Evolutionary conservation across 169 alveolate species (phyloP).

Genomic region (Perkinsus chesapeaki): DNA sequence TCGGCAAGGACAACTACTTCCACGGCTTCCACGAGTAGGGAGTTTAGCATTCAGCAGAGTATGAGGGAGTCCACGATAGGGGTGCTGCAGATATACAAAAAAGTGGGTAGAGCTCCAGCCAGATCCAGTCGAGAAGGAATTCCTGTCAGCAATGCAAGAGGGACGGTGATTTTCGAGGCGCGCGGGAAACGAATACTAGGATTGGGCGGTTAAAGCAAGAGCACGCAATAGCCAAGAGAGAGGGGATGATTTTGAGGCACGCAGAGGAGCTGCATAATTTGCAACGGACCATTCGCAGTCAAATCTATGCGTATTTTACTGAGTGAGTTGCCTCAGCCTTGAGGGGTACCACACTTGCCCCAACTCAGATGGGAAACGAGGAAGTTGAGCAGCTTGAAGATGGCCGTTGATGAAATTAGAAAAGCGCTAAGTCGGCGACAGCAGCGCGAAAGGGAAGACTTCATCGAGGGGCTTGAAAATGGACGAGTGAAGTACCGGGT

Average conservation of each 20-base stretch:
- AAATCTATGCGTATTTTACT: not conserved
- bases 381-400: not conserved
- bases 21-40: not conserved
- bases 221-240: not conserved
- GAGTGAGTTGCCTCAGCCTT: not conserved
- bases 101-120: not conserved
- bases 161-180: not conserved
- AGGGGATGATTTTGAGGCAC: not conserved
- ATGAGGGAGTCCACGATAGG: not conserved
- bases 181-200: not conserved
- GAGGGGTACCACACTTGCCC: not conserved
- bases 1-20: not conserved
- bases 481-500: not conserved
- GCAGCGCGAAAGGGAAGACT: not conserved
- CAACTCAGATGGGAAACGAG: not conserved
- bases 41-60: not conserved
- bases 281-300: not conserved
- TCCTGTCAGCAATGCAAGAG: not conserved
- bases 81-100: not conserved
- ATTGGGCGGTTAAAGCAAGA: not conserved
- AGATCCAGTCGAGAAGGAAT: not conserved
- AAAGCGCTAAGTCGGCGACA: not conserved
- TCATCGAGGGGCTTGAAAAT: not conserved
- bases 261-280: not conserved
- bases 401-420: not conserved